phyloP scores from a whole-genome alignment of 2,329 filamentous ascomycete species.

The Penicillium expansum region DNA sequence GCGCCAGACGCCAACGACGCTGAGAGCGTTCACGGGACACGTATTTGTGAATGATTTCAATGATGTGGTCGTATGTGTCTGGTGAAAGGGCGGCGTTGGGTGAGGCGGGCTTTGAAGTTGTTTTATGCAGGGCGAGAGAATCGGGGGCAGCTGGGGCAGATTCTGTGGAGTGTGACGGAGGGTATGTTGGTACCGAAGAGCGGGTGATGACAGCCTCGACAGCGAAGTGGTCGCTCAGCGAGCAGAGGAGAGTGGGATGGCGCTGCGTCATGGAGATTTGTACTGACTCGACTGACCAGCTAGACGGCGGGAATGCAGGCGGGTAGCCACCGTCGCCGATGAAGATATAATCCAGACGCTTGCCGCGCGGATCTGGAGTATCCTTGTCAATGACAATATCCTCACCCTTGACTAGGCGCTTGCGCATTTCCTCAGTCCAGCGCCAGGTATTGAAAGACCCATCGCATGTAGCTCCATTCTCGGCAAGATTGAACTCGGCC shows the following conservation, averaged over 20 bases:
- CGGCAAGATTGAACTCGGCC: constrained; percentile 71
- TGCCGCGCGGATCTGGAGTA: constrained; percentile 69
- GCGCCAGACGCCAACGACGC: constrained; percentile 65
- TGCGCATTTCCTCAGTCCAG: constrained; percentile 71
- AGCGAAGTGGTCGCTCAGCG: constrained; percentile 91
- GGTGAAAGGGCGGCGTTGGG: constrained; percentile 40
- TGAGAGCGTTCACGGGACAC: constrained; percentile 68
- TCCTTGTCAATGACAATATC: constrained; percentile 64
- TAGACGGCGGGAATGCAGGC: constrained; percentile 31
- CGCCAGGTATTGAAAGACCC: constrained; percentile 88
- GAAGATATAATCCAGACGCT: constrained; percentile 94
- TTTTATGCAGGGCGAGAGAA: constrained; percentile 16
- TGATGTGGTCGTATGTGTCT: constrained; percentile 67
- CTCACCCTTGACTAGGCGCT: constrained; percentile 63
- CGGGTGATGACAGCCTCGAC: constrained; percentile 73
- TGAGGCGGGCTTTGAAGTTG: constrained; percentile 15
- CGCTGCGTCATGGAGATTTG: constrained; percentile 77
- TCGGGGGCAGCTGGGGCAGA: constrained; percentile 4
- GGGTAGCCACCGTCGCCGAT: constrained; percentile 56
- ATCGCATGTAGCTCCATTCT: constrained; percentile 87
- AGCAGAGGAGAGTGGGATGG: constrained; percentile 78
- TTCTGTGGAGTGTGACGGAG: constrained; percentile 2
- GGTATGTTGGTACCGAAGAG: constrained; percentile 13
- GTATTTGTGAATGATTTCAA: constrained; percentile 68
- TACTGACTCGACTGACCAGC: constrained; percentile 69